These are phyloP conservation scores for Rubus idaeus DNA, from an alignment of 306 rosid species.

Conservation along the genomic window DNA sequence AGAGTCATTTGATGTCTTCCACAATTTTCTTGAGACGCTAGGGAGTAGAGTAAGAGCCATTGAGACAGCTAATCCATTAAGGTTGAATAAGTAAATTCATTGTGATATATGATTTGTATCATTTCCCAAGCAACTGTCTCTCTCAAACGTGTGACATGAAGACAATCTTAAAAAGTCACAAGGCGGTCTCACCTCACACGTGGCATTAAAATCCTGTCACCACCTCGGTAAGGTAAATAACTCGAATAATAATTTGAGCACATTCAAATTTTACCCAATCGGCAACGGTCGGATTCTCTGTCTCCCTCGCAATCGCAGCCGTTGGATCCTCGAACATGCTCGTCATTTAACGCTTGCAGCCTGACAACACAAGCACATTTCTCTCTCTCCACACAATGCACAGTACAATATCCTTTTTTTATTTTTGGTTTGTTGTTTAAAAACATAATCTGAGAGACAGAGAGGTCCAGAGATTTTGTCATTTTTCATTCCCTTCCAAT, in stretches of 20 bases:
- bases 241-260: slow-evolving; percentile 22
- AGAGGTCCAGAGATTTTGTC: slow-evolving; percentile 34
- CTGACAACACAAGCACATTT: not conserved
- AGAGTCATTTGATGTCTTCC: no score
- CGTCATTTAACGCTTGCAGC: slow-evolving; percentile 31
- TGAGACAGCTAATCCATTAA: no score
- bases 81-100: slow-evolving; percentile 23
- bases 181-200: slow-evolving; percentile 33
- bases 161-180: slow-evolving; percentile 27
- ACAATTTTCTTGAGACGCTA: no score
- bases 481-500: slow-evolving; percentile 37
- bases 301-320: slow-evolving; percentile 34
- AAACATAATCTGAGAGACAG: slow-evolving; percentile 41
- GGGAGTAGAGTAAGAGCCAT: no score
- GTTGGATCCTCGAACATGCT: slow-evolving; percentile 37
- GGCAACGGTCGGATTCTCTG: slow-evolving; percentile 67
- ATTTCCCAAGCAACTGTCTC: slow-evolving; percentile 23
- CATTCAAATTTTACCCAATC: slow-evolving; percentile 56
- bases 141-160: slow-evolving; percentile 52
- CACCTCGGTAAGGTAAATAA: slow-evolving; percentile 29
- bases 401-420: slow-evolving; percentile 27
- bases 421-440: not conserved
- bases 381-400: slow-evolving; percentile 11
- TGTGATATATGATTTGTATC: not conserved
- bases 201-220: slow-evolving; percentile 37